These are phyloP conservation scores for Galerina sulciceps DNA, from an alignment of 768 basidiomycete genomes.

Conservation along the genomic window DNA sequence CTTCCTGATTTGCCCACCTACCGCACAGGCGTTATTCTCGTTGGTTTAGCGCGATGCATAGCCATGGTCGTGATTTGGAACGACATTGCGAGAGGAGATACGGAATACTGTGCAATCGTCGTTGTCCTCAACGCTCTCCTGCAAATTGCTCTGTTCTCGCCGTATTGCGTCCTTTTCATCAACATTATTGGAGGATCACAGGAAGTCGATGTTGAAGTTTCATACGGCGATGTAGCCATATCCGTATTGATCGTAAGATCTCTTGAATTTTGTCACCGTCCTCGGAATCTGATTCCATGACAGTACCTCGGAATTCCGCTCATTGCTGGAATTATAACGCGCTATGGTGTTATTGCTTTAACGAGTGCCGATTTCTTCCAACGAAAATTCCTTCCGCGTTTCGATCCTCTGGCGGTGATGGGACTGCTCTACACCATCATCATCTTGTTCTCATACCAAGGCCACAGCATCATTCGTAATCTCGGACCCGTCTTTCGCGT, in stretches of 20 bases:
- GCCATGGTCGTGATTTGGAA: conserved; percentile 89
- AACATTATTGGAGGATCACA: conserved; percentile 62
- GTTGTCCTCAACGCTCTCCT: conserved; percentile 82
- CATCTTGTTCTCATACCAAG: conserved; percentile 74
- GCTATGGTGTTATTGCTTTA: conserved; percentile 53
- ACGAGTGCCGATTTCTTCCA: conserved; percentile 53
- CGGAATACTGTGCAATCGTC: conserved; percentile 76
- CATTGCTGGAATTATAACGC: conserved; percentile 70
- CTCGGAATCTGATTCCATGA: background rate
- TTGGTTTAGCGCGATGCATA: conserved; percentile 75
- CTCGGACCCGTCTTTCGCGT: conserved; percentile 80
- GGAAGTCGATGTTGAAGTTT: conserved; percentile 44
- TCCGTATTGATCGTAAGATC: conserved; percentile 70
- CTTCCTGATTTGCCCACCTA: conserved; percentile 79
- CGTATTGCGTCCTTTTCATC: conserved; percentile 74
- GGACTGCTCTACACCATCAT: conserved; percentile 84
- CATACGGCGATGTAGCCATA: conserved; percentile 63
- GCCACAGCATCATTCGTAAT: conserved; percentile 71
- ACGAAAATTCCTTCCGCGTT: conserved; percentile 64
- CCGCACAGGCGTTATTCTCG: conserved; percentile 81
- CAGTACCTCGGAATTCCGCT: conserved; percentile 88
- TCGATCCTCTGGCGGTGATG: conserved; percentile 70
- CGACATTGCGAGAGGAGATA: conserved; percentile 68
- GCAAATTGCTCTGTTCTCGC: conserved; percentile 79
- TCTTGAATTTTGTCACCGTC: background rate